phyloP scores from a whole-genome alignment of 257 asterid species.

The Galeopsis tetrahit region DNA sequence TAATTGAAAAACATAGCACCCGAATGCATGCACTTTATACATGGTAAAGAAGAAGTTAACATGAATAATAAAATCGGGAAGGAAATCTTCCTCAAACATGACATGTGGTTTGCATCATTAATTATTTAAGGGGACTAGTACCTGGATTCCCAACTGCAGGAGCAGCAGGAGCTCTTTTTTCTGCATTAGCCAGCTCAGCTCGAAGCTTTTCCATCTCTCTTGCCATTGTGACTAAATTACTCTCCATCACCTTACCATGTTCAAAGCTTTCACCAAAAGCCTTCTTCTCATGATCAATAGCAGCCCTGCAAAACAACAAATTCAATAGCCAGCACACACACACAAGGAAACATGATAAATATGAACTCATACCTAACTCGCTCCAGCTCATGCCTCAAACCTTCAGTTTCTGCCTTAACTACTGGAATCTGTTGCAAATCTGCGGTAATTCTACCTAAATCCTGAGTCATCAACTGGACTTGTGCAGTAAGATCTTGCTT shows the following conservation, averaged over 20 bases:
- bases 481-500: constrained; percentile 78
- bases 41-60: constrained; percentile 5
- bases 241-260: constrained; percentile 90
- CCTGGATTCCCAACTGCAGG: constrained; percentile 74
- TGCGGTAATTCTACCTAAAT: constrained; percentile 71
- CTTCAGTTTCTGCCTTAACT: constrained; percentile 72
- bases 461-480: constrained; percentile 87
- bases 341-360: background rate
- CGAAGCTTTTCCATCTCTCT: constrained; percentile 94
- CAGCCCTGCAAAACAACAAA: constrained; percentile 60
- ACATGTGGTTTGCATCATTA: constrained; percentile 15
- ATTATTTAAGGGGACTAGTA: constrained; percentile 32
- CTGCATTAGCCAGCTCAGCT: constrained; percentile 92
- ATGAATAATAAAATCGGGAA: constrained; percentile 20
- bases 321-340: constrained; percentile 16
- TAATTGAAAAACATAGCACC: background rate
- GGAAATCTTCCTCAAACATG: background rate
- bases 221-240: constrained; percentile 77
- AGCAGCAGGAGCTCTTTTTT: constrained; percentile 76
- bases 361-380: constrained; percentile 63
- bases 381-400: constrained; percentile 70
- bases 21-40: background rate
- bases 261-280: constrained; percentile 90
- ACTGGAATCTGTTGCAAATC: constrained; percentile 87
- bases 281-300: constrained; percentile 90